Evolutionary conservation across 768 basidiomycete genomes (phyloP).

Genomic region (Kwoniella pini): DNA sequence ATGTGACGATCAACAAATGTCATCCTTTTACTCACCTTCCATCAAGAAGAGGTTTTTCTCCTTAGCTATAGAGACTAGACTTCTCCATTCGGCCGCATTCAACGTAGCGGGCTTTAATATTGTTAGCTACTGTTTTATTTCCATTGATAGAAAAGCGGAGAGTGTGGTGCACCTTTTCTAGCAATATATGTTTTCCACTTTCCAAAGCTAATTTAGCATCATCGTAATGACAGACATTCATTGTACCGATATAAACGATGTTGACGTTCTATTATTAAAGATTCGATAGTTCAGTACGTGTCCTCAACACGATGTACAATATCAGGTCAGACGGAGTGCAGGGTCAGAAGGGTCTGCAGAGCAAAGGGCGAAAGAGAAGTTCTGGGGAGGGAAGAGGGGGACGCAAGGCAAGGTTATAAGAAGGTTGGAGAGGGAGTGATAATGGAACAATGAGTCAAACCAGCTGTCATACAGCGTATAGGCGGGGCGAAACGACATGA

Average conservation of each 20-base stretch:
- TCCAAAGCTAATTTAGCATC: slow-evolving; percentile 45
- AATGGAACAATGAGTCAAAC: neutral
- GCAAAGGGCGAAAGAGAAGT: too few relatives aligned
- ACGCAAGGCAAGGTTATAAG: too few relatives aligned
- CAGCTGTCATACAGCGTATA: too few relatives aligned
- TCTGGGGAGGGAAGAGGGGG: too few relatives aligned
- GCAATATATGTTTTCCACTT: slow-evolving; percentile 51
- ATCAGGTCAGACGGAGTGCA: too few relatives aligned
- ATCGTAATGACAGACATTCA: slow-evolving; percentile 50
- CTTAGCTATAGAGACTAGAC: slow-evolving; percentile 47
- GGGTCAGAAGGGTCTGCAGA: too few relatives aligned
- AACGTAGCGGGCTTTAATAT: slow-evolving; percentile 47
- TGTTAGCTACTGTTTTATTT: too few relatives aligned
- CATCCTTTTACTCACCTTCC: slow-evolving; percentile 44
- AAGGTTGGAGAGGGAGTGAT: too few relatives aligned
- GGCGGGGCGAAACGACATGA: too few relatives aligned
- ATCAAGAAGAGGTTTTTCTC: slow-evolving; percentile 52
- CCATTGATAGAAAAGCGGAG: neutral
- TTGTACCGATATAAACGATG: slow-evolving; percentile 53
- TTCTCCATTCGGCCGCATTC: slow-evolving; percentile 48
- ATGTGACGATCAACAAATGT: neutral
- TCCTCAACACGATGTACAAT: too few relatives aligned
- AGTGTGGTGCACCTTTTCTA: slow-evolving; percentile 46
- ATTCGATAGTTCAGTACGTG: too few relatives aligned
- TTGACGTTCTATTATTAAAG: slow-evolving; percentile 53